Conservation (phyloP, 352 stramenopile genomes). For the Blastocystis sp. region DNA sequence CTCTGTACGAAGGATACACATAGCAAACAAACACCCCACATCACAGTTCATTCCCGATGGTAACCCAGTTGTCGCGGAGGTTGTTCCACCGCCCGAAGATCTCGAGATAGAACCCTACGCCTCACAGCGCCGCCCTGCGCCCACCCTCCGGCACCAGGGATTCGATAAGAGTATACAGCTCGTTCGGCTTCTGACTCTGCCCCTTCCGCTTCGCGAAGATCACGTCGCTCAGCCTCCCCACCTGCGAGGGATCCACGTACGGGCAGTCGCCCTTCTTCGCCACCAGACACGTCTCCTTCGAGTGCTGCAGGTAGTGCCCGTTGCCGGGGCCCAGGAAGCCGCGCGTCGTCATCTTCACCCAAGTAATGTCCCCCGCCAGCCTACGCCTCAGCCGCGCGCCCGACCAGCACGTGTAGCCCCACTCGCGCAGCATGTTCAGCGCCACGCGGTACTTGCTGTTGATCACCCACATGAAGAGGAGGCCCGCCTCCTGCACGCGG, state of each 20-base stretch:
- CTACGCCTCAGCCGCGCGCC: not conserved
- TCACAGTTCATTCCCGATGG: slow-evolving; percentile 69
- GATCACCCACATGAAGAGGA: slow-evolving; percentile 74
- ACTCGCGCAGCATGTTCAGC: slow-evolving; percentile 72
- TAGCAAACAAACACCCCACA: too few relatives aligned
- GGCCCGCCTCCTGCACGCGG: slow-evolving; percentile 71
- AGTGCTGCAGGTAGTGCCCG: slow-evolving; percentile 73
- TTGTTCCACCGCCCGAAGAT: slow-evolving; percentile 73
- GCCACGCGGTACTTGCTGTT: slow-evolving; percentile 74
- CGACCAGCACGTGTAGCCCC: slow-evolving; percentile 68
- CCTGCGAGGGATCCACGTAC: slow-evolving; percentile 60
- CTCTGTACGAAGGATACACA: too few relatives aligned
- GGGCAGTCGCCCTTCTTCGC: slow-evolving; percentile 71
- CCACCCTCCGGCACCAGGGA: slow-evolving; percentile 71
- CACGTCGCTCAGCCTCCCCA: slow-evolving; percentile 71
- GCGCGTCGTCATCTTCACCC: slow-evolving; percentile 73
- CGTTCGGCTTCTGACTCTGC: slow-evolving; percentile 73
- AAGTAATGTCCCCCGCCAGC: slow-evolving; percentile 73
- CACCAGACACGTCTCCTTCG: slow-evolving; percentile 73
- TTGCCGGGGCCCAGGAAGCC: slow-evolving; percentile 72
- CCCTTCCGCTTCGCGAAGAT: slow-evolving; percentile 72
- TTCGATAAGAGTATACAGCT: slow-evolving; percentile 73
- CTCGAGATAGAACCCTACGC: slow-evolving; percentile 72
- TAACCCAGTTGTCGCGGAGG: slow-evolving; percentile 71
- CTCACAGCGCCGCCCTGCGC: not conserved